Evolutionary conservation across 2,329 filamentous ascomycete genomes (phyloP), one percentile per base, ranked within the genome.

Genomic region (Aureobasidium sp.): DNA sequence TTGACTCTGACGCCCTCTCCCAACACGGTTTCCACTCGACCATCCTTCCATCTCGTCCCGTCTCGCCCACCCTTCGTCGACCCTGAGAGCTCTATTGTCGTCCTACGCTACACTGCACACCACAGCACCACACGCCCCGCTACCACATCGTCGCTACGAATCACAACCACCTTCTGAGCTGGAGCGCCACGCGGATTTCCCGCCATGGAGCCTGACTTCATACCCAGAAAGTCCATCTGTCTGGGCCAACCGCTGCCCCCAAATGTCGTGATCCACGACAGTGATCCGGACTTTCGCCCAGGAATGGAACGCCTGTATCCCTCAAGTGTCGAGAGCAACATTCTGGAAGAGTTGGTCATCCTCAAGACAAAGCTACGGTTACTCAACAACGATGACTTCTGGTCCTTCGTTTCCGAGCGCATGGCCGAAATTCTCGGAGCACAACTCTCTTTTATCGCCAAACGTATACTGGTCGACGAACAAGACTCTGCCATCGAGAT

Each of bases 381-480:
- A 23, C 76, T 82, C 55, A 78, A 82, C 56, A 80, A 78, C 2
- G 80, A 85, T 63, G 77, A 81, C 55, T 89, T 89, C 73, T 90
- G 86, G 86, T 76, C 75, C 48, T 75, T 81, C 26, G 75, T 88
- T 62, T 84, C 87, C 74, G 82, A 87, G 69, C 84, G 84, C 47
- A 77, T 89, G 68, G 83, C 86, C 50, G 77, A 78, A 51, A 82
- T 89, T 39, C 78, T 82, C 63, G 82, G 83, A 63, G 81, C 86
- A 9, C 87, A 90, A 70, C 87, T 86, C 74, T 82, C 80, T 27
- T 89, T 89, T 68, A 84, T 89, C 44, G 84, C 85, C 50, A 87
- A 87, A 70, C 75, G 84, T 48, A 83, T 86, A 47, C 73, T 85
- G 61, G 79, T 81, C 29, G 81, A 85, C 67, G 84, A 87, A 64